Evolutionary conservation across 306 rosid genomes (phyloP).

Genomic region (Senna tora): DNA sequence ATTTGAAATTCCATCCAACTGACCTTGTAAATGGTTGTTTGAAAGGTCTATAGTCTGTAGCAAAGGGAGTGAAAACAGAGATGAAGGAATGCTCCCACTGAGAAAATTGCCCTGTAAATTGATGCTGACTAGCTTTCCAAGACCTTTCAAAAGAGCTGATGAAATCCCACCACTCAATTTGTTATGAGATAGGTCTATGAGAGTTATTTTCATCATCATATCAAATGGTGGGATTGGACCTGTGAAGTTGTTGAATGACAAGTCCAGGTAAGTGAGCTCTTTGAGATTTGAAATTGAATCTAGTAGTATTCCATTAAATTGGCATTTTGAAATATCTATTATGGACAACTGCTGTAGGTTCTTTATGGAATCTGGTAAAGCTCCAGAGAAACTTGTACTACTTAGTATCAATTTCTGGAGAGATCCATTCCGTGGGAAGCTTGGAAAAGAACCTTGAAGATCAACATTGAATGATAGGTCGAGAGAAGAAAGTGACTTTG

Average conservation of each 20-base stretch:
- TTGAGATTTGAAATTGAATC: conserved; percentile 29
- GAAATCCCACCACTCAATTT: conserved; percentile 4
- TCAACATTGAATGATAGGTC: not conserved
- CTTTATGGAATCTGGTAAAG: conserved; percentile 15
- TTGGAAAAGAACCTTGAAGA: conserved; percentile 36
- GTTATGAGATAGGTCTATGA: conserved; percentile 34
- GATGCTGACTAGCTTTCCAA: not conserved
- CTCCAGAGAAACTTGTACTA: conserved; percentile 27
- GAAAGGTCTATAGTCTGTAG: not conserved
- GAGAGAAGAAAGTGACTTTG: conserved; percentile 2
- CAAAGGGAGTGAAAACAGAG: conserved; percentile 36
- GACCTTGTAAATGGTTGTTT: conserved; percentile 39
- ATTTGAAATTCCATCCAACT: not conserved
- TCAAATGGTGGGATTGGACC: conserved; percentile 38
- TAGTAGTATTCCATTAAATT: conserved; percentile 31
- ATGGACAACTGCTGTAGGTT: conserved; percentile 18
- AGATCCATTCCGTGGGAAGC: conserved; percentile 11
- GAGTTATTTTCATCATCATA: conserved; percentile 4
- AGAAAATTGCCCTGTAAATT: conserved; percentile 18
- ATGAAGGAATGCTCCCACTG: conserved; percentile 33
- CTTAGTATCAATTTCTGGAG: conserved; percentile 3
- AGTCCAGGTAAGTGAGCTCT: conserved; percentile 8
- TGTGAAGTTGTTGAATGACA: conserved; percentile 20
- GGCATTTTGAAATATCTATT: conserved; percentile 8
- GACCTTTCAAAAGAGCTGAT: conserved; percentile 22